A percentile compares a stretch with the other conserved stretches of the same genome.
phyloP scores from a whole-genome alignment of 208 protist genomes.

The Crithidia brevicula region DNA sequence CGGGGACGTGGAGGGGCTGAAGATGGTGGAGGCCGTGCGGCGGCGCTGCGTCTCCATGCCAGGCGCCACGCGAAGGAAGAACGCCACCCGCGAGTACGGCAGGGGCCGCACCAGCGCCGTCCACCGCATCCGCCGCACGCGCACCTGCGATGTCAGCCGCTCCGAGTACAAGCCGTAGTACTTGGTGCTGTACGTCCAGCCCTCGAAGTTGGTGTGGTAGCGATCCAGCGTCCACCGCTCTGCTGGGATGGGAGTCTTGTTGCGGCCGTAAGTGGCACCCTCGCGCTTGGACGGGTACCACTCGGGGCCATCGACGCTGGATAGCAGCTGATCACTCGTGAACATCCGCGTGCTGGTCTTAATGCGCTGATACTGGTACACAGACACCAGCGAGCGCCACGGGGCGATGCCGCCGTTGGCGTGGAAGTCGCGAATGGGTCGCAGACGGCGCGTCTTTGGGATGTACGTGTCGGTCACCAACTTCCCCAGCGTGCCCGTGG shows the following conservation, averaged over 20 bases:
- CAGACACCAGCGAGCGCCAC: slow-evolving; percentile 55
- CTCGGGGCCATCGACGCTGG: slow-evolving; percentile 59
- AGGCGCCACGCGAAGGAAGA: slow-evolving; percentile 44
- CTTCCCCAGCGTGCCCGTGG: slow-evolving; percentile 63
- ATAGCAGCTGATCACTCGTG: slow-evolving; percentile 43
- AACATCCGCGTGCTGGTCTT: slow-evolving; percentile 36
- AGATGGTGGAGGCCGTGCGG: slow-evolving; percentile 2
- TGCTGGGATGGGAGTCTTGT: slow-evolving; percentile 21
- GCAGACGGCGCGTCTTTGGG: slow-evolving; percentile 61
- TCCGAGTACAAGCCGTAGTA: slow-evolving; percentile 75
- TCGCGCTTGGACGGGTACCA: slow-evolving; percentile 74
- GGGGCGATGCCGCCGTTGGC: slow-evolving; percentile 77
- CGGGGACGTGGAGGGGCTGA: slow-evolving; percentile 6
- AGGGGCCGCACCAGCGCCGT: slow-evolving; percentile 55
- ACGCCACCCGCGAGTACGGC: slow-evolving; percentile 53
- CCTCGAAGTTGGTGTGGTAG: slow-evolving; percentile 71
- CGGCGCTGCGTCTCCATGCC: slow-evolving; percentile 51
- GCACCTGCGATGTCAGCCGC: slow-evolving; percentile 35
- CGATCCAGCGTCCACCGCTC: slow-evolving; percentile 68
- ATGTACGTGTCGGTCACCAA: slow-evolving; percentile 79
- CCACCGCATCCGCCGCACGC: slow-evolving; percentile 77
- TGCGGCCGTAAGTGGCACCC: slow-evolving; percentile 37
- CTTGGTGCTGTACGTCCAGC: slow-evolving; percentile 77
- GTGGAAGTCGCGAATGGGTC: slow-evolving; percentile 70
- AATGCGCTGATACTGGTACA: slow-evolving; percentile 82